Conservation (phyloP, 129 eudicot species). For the Artemisia annua region DNA sequence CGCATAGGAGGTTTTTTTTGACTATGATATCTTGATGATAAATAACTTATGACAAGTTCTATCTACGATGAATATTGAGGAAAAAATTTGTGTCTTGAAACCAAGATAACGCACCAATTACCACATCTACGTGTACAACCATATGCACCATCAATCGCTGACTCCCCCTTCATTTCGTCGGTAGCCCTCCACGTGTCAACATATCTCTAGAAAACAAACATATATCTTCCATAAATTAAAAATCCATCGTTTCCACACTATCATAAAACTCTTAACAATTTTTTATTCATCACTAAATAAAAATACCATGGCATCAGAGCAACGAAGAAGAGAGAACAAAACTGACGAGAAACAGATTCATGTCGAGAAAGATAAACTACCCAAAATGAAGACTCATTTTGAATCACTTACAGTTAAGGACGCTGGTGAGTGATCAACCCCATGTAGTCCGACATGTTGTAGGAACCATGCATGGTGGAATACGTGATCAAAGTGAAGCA, state of each 20-base stretch:
- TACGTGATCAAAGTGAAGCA: neutral
- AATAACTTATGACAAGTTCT: no score
- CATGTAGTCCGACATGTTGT: slow-evolving; percentile 9
- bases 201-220: neutral
- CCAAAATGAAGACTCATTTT: slow-evolving; percentile 57
- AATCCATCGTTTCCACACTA: slow-evolving; percentile 1
- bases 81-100: no score
- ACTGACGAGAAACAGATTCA: slow-evolving; percentile 42
- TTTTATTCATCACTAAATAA: neutral
- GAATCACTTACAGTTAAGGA: slow-evolving; percentile 56
- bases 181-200: no score
- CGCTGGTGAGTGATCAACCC: slow-evolving; percentile 27
- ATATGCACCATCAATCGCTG: no score
- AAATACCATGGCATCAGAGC: slow-evolving; percentile 81
- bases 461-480: slow-evolving; percentile 19
- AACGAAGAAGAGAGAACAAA: slow-evolving; percentile 46
- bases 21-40: no score
- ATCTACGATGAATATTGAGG: no score
- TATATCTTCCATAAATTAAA: neutral
- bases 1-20: no score
- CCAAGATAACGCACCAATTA: no score
- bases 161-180: neutral
- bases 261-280: neutral
- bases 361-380: slow-evolving; percentile 64
- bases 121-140: no score